Conservation (phyloP, 1,139 yeast species). For the Maudiozyma humilis region DNA sequence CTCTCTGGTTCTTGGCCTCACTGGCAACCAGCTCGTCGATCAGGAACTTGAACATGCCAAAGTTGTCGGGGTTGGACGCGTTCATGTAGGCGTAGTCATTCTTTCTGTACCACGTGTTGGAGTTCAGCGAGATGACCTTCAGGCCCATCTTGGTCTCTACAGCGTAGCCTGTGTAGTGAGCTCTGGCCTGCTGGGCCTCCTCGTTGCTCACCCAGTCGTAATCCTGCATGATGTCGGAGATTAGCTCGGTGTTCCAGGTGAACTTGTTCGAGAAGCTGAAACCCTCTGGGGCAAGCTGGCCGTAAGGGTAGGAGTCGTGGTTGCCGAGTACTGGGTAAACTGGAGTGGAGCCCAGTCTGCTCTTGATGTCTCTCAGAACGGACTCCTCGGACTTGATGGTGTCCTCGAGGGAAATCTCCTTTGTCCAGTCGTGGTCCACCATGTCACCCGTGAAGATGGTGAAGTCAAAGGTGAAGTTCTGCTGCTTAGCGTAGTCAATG, state of each 20-base stretch:
- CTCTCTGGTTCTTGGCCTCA: no score
- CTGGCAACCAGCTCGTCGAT: no score
- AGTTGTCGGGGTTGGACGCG: no score
- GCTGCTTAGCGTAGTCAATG: not conserved
- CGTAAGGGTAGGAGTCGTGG: not conserved
- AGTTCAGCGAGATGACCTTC: not conserved
- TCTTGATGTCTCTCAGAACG: not conserved
- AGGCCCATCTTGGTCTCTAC: not conserved
- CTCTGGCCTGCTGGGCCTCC: not conserved
- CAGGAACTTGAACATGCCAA: no score
- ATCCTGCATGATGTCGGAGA: not conserved
- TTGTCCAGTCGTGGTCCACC: not conserved
- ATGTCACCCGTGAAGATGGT: constrained; percentile 1
- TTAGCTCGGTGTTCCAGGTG: not conserved
- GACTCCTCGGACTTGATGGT: no score
- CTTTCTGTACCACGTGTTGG: no score
- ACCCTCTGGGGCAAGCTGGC: not conserved
- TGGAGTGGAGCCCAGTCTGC: not conserved
- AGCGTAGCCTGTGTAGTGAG: not conserved
- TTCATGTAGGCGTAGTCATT: no score
- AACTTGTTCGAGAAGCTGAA: not conserved
- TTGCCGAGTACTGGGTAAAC: not conserved
- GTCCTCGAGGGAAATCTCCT: not conserved
- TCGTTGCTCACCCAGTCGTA: not conserved
- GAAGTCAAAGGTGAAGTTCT: not conserved